Evolutionary conservation across 306 rosid genomes (phyloP), one percentile per base, ranked within the genome.

Genomic region (Phaseolus lunatus): DNA sequence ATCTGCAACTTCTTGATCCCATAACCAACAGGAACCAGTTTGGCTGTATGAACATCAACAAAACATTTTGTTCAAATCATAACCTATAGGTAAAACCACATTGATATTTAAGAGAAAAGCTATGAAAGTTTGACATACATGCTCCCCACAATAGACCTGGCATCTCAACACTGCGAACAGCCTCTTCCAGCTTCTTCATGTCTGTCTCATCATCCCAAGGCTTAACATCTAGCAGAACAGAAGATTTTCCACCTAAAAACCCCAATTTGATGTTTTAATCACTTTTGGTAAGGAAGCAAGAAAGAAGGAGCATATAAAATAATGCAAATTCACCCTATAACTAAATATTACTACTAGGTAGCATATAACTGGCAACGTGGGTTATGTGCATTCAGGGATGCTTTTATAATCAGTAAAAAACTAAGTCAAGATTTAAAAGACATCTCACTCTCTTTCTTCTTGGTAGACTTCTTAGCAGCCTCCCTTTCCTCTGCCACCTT

Each of bases 171-270:
- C 87, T 70, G 15, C 97, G 88, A 49, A 91, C 97, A 61, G 90
- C 78, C 88, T 89, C 97, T 82, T 91, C 97, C 4, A 91, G 86
- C 85, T 89, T 89, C 86, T 91, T 91, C 97, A 91, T 88, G 84
- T 91, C 94, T 9, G 97, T 91, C 80, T 91, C 94, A 81, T 91
- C 97, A 14, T 91, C 97, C 97, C 97, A 91, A 47, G 97, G 97
- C 82, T 91, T 91, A 26, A 91, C 90, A 70, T 91, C 97, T 53
- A 91, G 61, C 53, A 91, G 88, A 74, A 91, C 91, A 10, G 97
- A 91, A 62, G 97, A 91, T 45, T 91, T 91, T 3, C 97, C 97
- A 57, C 96, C 96, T 90, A 78, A 20, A 70, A 56, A 43, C 2
- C 65, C 78, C 20, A 35, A 59, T 49, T 49, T 20, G 10, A 7